These are phyloP conservation scores for Populus davidiana DNA, from an alignment of 345 rosid genomes.

Conservation along the genomic window DNA sequence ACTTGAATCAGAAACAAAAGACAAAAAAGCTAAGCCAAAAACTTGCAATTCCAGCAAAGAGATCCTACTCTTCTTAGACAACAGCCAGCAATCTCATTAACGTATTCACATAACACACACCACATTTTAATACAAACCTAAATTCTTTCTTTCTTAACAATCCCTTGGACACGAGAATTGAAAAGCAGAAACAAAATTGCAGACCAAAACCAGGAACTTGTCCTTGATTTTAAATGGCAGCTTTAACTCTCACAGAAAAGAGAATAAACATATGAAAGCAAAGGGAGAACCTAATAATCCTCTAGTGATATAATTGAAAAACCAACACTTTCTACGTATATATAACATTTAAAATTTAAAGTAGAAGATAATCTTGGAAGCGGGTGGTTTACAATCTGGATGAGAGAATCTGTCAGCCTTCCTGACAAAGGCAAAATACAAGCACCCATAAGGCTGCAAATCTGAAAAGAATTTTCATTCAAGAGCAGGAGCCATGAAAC, in stretches of 20 bases:
- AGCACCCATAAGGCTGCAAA: constrained; percentile 24
- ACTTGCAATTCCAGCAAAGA: constrained; percentile 23
- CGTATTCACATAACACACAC: constrained; percentile 15
- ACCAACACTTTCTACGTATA: constrained; percentile 4
- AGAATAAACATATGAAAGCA: background rate
- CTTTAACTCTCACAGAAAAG: background rate
- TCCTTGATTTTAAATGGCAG: background rate
- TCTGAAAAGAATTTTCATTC: constrained; percentile 31
- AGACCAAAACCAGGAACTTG: background rate
- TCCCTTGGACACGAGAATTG: background rate
- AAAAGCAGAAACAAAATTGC: background rate
- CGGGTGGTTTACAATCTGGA: constrained; percentile 28
- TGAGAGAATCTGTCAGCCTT: constrained; percentile 38
- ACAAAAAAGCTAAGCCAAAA: constrained; percentile 15
- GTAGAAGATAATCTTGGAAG: constrained; percentile 16
- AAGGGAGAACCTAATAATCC: background rate
- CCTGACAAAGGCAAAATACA: constrained; percentile 20
- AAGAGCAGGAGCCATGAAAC: background rate
- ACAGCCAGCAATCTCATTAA: constrained; percentile 9
- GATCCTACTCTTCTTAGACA: too few species aligned
- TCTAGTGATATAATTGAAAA: background rate
- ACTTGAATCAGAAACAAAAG: background rate
- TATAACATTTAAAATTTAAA: constrained; percentile 13
- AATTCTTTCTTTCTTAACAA: background rate
- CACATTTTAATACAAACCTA: background rate